phyloP scores from a whole-genome alignment of 441 rosid genomes.

The Melastoma candidum region DNA sequence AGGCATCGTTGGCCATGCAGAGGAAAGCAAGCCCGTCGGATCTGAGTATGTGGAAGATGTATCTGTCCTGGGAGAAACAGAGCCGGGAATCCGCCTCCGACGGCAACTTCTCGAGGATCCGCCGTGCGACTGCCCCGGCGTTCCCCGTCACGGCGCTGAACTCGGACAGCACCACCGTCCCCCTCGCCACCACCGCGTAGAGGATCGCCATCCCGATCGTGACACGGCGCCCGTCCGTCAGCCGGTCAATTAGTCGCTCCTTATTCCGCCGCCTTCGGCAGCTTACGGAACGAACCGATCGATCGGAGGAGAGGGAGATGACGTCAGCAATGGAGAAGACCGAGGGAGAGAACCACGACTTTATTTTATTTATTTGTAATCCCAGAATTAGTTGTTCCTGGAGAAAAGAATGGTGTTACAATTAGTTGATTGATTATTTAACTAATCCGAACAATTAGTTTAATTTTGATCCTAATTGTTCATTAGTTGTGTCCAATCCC shows the following conservation, averaged over 20 bases:
- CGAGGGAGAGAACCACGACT: too few relatives aligned
- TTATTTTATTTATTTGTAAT: too few relatives aligned
- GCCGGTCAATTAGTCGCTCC: neutral
- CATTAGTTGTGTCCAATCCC: slow-evolving; percentile 41
- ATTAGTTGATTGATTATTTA: too few relatives aligned
- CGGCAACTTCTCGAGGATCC: slow-evolving; percentile 86
- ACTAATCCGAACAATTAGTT: too few relatives aligned
- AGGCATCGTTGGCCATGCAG: slow-evolving; percentile 92
- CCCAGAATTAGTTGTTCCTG: too few relatives aligned
- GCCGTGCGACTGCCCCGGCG: slow-evolving; percentile 70
- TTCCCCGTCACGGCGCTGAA: slow-evolving; percentile 95
- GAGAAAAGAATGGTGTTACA: too few relatives aligned
- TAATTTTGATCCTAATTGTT: too few relatives aligned
- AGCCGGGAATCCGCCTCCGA: slow-evolving; percentile 54
- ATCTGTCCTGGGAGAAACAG: slow-evolving; percentile 90
- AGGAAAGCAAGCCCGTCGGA: slow-evolving; percentile 83
- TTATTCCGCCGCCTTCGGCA: too few relatives aligned
- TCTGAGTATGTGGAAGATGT: slow-evolving; percentile 86
- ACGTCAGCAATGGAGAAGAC: too few relatives aligned
- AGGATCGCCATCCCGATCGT: slow-evolving; percentile 59
- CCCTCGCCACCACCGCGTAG: slow-evolving; percentile 84
- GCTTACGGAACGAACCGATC: too few relatives aligned
- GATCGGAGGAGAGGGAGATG: too few relatives aligned
- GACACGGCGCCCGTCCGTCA: neutral
- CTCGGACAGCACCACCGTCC: slow-evolving; percentile 84